phyloP scores from a whole-genome alignment of 345 rosid genomes.

The Ceriops decandra region DNA sequence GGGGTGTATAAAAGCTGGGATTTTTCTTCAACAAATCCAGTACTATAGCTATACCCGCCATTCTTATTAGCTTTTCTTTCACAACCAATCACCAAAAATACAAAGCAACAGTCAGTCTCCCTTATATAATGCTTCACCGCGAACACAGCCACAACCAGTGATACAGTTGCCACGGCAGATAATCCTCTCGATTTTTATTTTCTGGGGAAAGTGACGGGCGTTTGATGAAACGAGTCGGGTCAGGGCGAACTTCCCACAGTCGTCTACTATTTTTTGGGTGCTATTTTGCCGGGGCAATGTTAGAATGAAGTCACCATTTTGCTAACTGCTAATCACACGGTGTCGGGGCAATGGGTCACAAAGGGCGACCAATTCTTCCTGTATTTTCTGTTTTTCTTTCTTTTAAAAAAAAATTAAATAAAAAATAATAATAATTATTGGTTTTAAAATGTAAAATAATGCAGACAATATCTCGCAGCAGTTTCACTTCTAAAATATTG shows the following conservation, averaged over 20 bases:
- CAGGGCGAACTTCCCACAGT: neutral
- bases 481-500: too few species aligned
- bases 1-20: constrained; percentile 44
- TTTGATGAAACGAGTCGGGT: neutral
- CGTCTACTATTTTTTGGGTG: neutral
- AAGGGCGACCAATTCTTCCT: too few species aligned
- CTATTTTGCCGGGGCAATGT: neutral
- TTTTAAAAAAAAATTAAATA: too few species aligned
- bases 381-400: too few species aligned
- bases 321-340: too few species aligned
- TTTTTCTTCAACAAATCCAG: constrained; percentile 76
- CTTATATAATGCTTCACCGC: neutral
- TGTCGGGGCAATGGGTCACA: too few species aligned
- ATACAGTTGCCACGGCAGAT: too few species aligned
- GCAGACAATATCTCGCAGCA: too few species aligned
- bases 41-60: constrained; percentile 81
- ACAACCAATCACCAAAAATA: neutral
- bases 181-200: neutral
- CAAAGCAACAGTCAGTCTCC: neutral
- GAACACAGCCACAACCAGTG: neutral
- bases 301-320: neutral
- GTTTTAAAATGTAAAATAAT: too few species aligned
- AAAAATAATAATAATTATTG: too few species aligned
- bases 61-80: constrained; percentile 19
- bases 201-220: neutral